Evolutionary conservation across 2,329 filamentous ascomycete species (phyloP).

Genomic region (Penicillium sp.): DNA sequence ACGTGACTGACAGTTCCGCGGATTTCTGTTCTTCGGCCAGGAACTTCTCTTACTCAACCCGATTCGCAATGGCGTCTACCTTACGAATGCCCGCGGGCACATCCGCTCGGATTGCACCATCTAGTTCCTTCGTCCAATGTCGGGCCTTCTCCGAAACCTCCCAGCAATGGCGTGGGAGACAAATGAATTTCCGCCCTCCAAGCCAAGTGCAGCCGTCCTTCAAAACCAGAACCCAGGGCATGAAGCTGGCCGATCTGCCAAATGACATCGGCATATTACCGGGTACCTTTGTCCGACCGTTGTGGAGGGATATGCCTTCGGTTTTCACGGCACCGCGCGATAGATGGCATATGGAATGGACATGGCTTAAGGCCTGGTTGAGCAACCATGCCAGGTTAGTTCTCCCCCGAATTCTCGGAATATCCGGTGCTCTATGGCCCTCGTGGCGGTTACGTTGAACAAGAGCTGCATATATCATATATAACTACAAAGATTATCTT

Average conservation of each 20-base stretch:
- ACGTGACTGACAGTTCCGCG: constrained; percentile 24
- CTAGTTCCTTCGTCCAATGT: constrained; percentile 26
- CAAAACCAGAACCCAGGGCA: constrained; percentile 34
- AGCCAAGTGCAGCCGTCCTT: constrained; percentile 38
- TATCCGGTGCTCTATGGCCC: not conserved
- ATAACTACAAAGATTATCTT: not conserved
- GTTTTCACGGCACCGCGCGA: constrained; percentile 40
- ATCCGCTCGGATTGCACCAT: constrained; percentile 21
- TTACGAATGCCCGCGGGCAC: constrained; percentile 27
- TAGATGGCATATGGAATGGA: constrained; percentile 43
- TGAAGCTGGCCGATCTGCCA: constrained; percentile 36
- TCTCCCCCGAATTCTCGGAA: not conserved
- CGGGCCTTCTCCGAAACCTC: constrained; percentile 39
- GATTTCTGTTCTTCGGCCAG: constrained; percentile 23
- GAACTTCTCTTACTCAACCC: constrained; percentile 11
- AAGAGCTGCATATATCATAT: not conserved
- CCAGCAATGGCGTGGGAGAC: constrained; percentile 25
- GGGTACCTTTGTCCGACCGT: constrained; percentile 42
- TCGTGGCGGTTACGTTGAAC: not conserved
- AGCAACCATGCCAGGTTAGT: constrained; percentile 39
- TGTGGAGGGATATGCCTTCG: constrained; percentile 43
- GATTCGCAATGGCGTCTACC: constrained; percentile 36
- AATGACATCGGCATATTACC: constrained; percentile 50
- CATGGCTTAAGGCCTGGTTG: constrained; percentile 37
- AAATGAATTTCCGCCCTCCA: constrained; percentile 20